These are phyloP conservation scores for Irpex sp. DNA, from an alignment of 1,284 basidiomycete species.

Conservation along the genomic window DNA sequence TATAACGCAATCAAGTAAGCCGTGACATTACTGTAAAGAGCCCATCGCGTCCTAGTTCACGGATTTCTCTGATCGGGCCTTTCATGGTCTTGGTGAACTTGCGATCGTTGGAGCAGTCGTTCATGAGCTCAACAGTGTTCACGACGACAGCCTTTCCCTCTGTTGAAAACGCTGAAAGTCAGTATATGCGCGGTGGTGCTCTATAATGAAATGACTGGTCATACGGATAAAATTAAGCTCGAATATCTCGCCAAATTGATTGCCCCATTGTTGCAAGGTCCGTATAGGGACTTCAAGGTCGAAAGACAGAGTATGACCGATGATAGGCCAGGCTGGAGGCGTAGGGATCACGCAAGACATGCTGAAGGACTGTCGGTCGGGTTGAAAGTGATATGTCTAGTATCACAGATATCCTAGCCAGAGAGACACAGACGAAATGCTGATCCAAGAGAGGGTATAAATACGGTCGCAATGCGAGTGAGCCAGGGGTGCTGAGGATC, in stretches of 20 bases:
- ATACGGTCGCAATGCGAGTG: too few relatives aligned
- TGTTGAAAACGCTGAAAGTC: conserved; percentile 11
- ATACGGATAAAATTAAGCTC: conserved; percentile 37
- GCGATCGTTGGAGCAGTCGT: conserved; percentile 43
- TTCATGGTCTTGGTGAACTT: conserved; percentile 40
- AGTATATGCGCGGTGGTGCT: neutral
- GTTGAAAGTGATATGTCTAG: neutral
- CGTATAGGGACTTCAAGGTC: conserved; percentile 37
- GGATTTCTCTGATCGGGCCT: conserved; percentile 34
- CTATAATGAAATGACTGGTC: conserved; percentile 3
- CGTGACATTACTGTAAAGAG: conserved; percentile 36
- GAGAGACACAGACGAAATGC: too few relatives aligned
- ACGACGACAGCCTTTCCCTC: conserved; percentile 30
- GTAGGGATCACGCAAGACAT: conserved; percentile 36
- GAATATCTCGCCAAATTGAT: conserved; percentile 46
- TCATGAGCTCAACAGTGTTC: conserved; percentile 36
- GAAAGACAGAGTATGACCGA: conserved; percentile 40
- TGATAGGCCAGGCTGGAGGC: conserved; percentile 39
- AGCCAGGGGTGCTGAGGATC: neutral
- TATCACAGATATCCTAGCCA: neutral
- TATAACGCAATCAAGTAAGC: neutral
- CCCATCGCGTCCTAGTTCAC: conserved; percentile 42
- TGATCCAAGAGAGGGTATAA: too few relatives aligned
- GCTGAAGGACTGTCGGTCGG: neutral
- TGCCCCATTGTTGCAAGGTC: conserved; percentile 37